These are phyloP conservation scores for Agrostemma githago DNA, from an alignment of 148 eudicot species.

Conservation along the genomic window DNA sequence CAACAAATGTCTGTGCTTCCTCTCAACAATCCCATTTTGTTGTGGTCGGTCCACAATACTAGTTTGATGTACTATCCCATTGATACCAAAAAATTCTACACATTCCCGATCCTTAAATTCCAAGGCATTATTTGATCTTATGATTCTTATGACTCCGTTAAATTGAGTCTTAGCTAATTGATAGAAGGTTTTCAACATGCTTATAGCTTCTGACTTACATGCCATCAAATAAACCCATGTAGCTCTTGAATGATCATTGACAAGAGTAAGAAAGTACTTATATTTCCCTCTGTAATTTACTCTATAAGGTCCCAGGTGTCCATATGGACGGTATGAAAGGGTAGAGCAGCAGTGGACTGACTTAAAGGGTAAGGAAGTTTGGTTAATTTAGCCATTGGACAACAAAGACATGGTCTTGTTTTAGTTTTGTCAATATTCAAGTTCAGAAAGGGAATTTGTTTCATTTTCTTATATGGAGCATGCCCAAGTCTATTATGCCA, in stretches of 20 bases:
- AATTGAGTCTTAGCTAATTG: not conserved
- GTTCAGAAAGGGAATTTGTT: not conserved
- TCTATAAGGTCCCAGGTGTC: conserved; percentile 6
- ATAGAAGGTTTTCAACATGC: not conserved
- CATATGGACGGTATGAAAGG: not conserved
- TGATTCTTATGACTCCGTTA: not conserved
- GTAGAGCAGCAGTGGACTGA: not conserved
- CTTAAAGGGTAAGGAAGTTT: not conserved
- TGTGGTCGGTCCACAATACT: not conserved
- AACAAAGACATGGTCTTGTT: not conserved
- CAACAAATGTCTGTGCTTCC: not conserved
- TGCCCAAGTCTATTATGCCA: conserved; percentile 6
- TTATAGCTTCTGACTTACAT: not conserved
- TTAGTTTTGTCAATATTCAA: too few relatives aligned
- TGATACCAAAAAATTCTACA: not conserved
- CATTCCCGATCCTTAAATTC: not conserved
- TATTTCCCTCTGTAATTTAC: not conserved
- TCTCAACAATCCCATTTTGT: not conserved
- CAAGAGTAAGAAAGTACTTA: not conserved
- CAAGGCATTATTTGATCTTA: conserved; percentile 2
- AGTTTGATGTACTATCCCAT: not conserved
- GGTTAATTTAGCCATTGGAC: not conserved
- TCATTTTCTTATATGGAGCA: not conserved
- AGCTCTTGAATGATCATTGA: not conserved
- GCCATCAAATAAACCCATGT: not conserved